These are phyloP conservation scores for Metarhizium album DNA, from an alignment of 2,329 filamentous ascomycete species.

Conservation along the genomic window DNA sequence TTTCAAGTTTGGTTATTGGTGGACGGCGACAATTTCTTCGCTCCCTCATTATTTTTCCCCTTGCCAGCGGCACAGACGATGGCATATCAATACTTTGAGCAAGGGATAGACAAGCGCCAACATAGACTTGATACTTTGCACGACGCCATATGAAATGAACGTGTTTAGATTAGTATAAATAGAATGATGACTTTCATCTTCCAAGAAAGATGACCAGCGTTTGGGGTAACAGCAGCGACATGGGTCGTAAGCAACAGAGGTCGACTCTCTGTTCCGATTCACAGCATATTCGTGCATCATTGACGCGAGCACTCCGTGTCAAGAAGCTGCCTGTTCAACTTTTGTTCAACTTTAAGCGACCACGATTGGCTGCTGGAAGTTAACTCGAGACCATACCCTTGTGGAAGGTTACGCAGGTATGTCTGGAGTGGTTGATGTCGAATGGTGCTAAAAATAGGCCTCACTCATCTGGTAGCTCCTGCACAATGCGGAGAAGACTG, in stretches of 20 bases:
- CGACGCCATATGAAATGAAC: not conserved
- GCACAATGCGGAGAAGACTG: too few relatives aligned
- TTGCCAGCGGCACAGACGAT: not conserved
- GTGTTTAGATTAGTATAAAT: not conserved
- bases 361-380: too few relatives aligned
- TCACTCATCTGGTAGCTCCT: not conserved
- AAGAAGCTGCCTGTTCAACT: too few relatives aligned
- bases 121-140: not conserved
- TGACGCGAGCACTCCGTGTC: too few relatives aligned
- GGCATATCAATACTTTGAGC: not conserved
- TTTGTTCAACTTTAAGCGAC: too few relatives aligned
- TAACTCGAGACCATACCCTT: too few relatives aligned
- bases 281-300: not conserved
- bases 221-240: not conserved
- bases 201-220: not conserved
- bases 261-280: not conserved
- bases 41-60: not conserved
- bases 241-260: not conserved
- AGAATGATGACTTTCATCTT: not conserved
- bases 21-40: not conserved
- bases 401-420: too few relatives aligned
- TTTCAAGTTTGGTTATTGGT: not conserved
- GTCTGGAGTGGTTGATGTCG: not conserved
- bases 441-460: not conserved
- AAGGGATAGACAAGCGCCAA: not conserved